Percentiles rank a stretch among this genome's conserved stretches.
Conservation (phyloP, 768 basidiomycete genomes). For the Xerocomus brunneocitrinus region DNA sequence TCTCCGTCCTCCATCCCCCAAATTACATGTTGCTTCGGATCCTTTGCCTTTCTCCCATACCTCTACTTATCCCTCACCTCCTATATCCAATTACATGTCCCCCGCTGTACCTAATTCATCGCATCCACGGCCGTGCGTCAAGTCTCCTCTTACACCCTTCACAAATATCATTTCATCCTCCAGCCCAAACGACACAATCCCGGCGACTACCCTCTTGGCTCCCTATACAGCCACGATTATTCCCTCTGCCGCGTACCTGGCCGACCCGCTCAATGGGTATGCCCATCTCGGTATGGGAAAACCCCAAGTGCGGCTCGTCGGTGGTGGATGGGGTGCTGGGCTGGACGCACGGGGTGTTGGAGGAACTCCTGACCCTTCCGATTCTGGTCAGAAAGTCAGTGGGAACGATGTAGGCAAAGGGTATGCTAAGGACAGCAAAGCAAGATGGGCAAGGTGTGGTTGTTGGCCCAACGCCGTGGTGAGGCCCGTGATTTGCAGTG, state of each 20-base stretch:
- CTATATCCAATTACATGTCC: constrained; percentile 22
- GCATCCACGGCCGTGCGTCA: constrained; percentile 14
- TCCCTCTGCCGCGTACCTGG: constrained; percentile 63
- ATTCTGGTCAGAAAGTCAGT: constrained; percentile 18
- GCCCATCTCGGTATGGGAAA: constrained; percentile 78
- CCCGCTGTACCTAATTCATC: constrained; percentile 19
- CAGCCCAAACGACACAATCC: constrained; percentile 53
- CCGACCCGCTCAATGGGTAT: constrained; percentile 85
- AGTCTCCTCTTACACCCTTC: constrained; percentile 32
- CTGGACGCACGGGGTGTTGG: constrained; percentile 77
- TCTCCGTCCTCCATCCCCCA: constrained; percentile 28
- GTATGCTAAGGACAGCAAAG: constrained; percentile 37
- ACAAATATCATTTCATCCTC: constrained; percentile 35
- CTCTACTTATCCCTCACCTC: constrained; percentile 24
- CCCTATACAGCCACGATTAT: constrained; percentile 62
- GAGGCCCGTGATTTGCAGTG: constrained; percentile 38
- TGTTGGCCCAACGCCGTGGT: constrained; percentile 50
- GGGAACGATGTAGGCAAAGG: constrained; percentile 18
- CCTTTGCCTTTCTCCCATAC: constrained; percentile 18
- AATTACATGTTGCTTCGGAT: constrained; percentile 21
- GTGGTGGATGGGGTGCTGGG: constrained; percentile 70
- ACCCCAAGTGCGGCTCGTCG: constrained; percentile 75
- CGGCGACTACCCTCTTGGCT: constrained; percentile 52
- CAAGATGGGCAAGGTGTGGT: constrained; percentile 55
- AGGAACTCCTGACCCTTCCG: constrained; percentile 27